These are phyloP conservation scores for Kitagawia praeruptora DNA, from an alignment of 129 eudicot genomes.

Conservation along the genomic window DNA sequence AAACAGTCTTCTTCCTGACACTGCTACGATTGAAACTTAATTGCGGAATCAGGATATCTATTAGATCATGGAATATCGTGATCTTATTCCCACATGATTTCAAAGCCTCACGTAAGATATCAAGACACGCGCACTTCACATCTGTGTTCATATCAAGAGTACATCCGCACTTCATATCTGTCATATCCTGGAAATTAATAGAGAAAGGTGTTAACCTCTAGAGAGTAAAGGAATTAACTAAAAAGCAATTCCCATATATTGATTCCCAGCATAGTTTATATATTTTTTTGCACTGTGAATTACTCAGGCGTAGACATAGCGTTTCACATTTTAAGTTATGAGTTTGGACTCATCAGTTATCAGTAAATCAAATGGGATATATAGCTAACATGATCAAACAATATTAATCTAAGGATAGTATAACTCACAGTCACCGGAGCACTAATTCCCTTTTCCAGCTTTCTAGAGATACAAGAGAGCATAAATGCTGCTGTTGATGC, in stretches of 20 bases:
- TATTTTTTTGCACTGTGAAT: no score
- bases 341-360: no score
- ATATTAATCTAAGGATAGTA: no score
- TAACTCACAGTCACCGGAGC: constrained; percentile 27
- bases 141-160: no score
- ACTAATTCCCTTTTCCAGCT: constrained; percentile 73
- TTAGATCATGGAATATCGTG: constrained; percentile 78
- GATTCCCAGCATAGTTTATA: no score
- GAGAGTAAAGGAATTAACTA: background rate
- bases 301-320: no score
- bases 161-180: no score
- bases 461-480: constrained; percentile 65
- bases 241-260: constrained; percentile 25
- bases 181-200: constrained; percentile 44
- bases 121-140: constrained; percentile 88
- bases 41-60: constrained; percentile 73
- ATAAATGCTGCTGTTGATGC: constrained; percentile 48
- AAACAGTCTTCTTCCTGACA: constrained; percentile 84
- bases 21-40: constrained; percentile 81
- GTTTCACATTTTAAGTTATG: no score
- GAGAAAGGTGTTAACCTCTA: background rate
- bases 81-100: constrained; percentile 78
- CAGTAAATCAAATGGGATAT: no score
- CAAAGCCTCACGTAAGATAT: constrained; percentile 71
- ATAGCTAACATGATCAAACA: no score